Base-by-base conservation (phyloP, 768 basidiomycete species). In the Scleroderma citrinum region DNA sequence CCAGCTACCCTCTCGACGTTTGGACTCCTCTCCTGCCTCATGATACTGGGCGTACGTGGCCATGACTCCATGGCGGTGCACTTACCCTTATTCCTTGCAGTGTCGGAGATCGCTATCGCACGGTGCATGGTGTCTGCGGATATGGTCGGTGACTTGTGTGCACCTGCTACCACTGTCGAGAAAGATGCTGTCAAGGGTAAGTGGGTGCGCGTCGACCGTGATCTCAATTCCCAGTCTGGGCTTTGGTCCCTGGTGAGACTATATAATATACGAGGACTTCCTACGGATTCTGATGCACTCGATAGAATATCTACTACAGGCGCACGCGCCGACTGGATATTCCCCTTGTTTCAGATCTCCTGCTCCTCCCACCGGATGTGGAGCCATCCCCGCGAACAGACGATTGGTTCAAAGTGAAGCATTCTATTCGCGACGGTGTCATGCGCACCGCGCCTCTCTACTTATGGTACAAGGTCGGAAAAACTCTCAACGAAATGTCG, bases 171-270 rank as follows among this genome's bases (percentile, higher is more conserved):
- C 1, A 90, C 82, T 2, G 70, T 72, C 11, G 85, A 89, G 60
- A 66, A 85, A 42, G 87, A 92, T 60, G 82, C 85, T 5, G 77
- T 82, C 56, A 82, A 77, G 55, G 87, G 87, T 0, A 88, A 85
- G 57, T 99, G 95, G 95, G 91, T 95, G 2, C 80, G 87, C 13
- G 85, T 99, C 12, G 81, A 82, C 34, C 76, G 81, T 39, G 87
- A 97, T 69, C 66, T 97, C 30, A 93, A 93, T 61, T 71, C 30
- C 71, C 79, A 76, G 71, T 68, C 62, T 56, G 84, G 72, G 50
- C 63, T 78, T 21, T 85, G 71, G 69, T 82, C 74, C 58, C 65
- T 89, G 59, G 82, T 90, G 53, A 60, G 79, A 65, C 26, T 57
- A 48, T 32, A 29, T 14, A 3, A n/a, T 35, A 13, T 35, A 35